phyloP scores from a whole-genome alignment of 2,329 filamentous ascomycete species.

The Penicillium vulpinum region DNA sequence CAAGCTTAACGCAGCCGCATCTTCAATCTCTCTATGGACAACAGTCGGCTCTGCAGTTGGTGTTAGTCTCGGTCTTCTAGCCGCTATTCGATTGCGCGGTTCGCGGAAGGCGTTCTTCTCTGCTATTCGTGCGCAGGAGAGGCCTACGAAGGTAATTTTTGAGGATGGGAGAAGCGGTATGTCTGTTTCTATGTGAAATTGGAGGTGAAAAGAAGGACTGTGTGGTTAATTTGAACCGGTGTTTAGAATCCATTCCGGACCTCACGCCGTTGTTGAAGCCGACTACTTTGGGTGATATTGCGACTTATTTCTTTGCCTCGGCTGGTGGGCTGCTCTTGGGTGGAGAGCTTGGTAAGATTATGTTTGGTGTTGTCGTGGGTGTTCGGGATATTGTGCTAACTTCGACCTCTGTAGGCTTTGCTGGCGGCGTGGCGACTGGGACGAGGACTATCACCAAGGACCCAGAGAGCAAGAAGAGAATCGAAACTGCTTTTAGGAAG shows the following conservation, averaged over 20 bases:
- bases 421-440: constrained; percentile 58
- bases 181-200: constrained; percentile 3
- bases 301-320: constrained; percentile 64
- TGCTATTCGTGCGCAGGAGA: constrained; percentile 61
- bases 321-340: constrained; percentile 64
- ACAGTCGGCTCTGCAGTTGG: constrained; percentile 61
- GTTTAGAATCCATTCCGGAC: constrained; percentile 61
- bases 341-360: constrained; percentile 53
- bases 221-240: neutral
- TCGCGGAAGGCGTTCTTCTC: constrained; percentile 61
- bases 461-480: constrained; percentile 55
- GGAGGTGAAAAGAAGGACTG: no score
- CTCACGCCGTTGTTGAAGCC: constrained; percentile 59
- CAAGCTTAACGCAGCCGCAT: constrained; percentile 56
- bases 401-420: constrained; percentile 45
- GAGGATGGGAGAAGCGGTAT: constrained; percentile 59
- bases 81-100: constrained; percentile 58
- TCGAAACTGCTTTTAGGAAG: constrained; percentile 63
- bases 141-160: constrained; percentile 63
- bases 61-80: constrained; percentile 58
- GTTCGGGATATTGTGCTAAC: neutral
- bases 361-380: neutral
- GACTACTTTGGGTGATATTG: constrained; percentile 59
- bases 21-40: constrained; percentile 56
- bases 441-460: constrained; percentile 56